Evolutionary conservation across 441 rosid genomes (phyloP).

Genomic region (Kokia cookei): DNA sequence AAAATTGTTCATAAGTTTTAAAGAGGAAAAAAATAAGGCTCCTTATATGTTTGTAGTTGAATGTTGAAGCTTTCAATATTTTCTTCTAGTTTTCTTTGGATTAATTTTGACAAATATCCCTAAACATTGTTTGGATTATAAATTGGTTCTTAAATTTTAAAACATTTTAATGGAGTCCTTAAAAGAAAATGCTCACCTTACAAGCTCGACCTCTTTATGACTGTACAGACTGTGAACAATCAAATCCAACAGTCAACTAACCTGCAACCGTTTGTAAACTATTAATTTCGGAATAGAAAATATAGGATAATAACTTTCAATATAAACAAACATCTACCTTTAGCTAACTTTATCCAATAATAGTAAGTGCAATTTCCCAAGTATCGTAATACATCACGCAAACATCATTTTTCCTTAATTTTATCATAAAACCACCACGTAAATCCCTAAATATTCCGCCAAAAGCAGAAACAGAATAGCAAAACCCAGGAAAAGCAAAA

Average conservation of each 20-base stretch:
- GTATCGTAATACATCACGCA: background rate
- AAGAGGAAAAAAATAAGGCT: too few relatives aligned
- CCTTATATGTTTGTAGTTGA: too few relatives aligned
- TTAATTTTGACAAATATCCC: too few relatives aligned
- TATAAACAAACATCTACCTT: background rate
- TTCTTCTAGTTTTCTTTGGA: too few relatives aligned
- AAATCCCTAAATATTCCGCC: background rate
- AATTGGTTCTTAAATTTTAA: too few relatives aligned
- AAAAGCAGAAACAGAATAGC: background rate
- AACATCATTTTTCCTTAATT: background rate
- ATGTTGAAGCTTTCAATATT: too few relatives aligned
- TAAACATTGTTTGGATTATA: too few relatives aligned
- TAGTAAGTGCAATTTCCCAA: background rate
- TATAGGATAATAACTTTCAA: background rate
- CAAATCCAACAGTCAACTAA: constrained; percentile 87
- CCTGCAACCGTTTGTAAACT: constrained; percentile 39
- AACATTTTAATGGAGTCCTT: too few relatives aligned
- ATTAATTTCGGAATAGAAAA: background rate
- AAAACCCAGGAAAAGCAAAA: background rate
- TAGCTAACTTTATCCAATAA: background rate
- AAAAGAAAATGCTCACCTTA: constrained; percentile 52
- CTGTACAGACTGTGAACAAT: constrained; percentile 95
- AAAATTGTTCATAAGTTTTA: too few relatives aligned
- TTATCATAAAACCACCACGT: constrained; percentile 5
- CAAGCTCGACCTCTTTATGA: constrained; percentile 96